A percentile compares a stretch with the other conserved stretches of the same genome.
These are phyloP conservation scores for Saccharum spontaneum DNA, from an alignment of 176 grass and related monocot genomes.

Conservation along the genomic window DNA sequence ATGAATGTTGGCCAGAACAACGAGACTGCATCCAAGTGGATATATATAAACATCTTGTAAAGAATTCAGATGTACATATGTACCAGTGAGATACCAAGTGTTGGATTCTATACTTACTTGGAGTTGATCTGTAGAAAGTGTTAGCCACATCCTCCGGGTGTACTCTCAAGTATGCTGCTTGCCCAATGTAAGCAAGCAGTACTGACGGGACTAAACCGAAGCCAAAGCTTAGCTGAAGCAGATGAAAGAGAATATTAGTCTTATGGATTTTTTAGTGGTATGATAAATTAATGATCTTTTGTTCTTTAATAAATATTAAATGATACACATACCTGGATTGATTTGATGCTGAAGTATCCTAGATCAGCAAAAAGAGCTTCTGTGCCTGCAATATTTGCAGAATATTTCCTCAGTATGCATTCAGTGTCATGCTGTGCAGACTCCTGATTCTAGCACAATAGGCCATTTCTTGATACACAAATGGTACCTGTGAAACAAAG, in stretches of 20 bases:
- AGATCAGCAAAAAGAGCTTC: constrained; percentile 60
- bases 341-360: constrained; percentile 52
- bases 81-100: background rate
- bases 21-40: background rate
- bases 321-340: constrained; percentile 32
- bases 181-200: constrained; percentile 52
- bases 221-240: constrained; percentile 29
- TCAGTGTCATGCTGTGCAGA: background rate
- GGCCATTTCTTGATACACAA: background rate
- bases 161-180: constrained; percentile 52
- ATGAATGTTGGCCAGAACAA: constrained; percentile 52
- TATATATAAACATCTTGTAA: background rate
- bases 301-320: background rate
- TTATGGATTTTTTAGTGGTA: background rate
- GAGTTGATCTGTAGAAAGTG: constrained; percentile 64
- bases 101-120: constrained; percentile 33
- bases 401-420: background rate
- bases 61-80: background rate
- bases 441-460: background rate
- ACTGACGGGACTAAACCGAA: constrained; percentile 38
- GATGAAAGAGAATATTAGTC: background rate
- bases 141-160: constrained; percentile 32
- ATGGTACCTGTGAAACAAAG: constrained; percentile 64
- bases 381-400: constrained; percentile 32
- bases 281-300: background rate